Percentiles rank a stretch among this genome's conserved stretches.
Conservation (phyloP, 2,329 filamentous ascomycete species). For the Phoma sp. region DNA sequence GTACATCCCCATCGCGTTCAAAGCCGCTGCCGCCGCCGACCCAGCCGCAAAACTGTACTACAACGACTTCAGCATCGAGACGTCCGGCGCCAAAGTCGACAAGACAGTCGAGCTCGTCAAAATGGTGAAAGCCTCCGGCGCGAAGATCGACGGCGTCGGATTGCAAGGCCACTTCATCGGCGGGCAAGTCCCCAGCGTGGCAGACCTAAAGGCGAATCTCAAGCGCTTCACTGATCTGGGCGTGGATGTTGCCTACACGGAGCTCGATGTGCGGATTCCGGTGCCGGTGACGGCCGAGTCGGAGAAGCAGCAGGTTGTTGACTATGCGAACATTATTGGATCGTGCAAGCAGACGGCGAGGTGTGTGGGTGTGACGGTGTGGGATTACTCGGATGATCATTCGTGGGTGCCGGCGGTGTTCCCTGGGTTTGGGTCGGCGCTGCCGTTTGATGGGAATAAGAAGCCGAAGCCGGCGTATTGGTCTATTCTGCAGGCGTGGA, state of each 20-base stretch:
- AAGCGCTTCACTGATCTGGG: slow-evolving; percentile 59
- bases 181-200: slow-evolving; percentile 58
- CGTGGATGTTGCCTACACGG: slow-evolving; percentile 67
- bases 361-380: slow-evolving; percentile 52
- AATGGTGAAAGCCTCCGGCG: slow-evolving; percentile 46
- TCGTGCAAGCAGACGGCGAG: slow-evolving; percentile 47
- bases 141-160: slow-evolving; percentile 67
- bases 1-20: slow-evolving; percentile 67
- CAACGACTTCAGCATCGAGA: slow-evolving; percentile 71
- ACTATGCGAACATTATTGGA: slow-evolving; percentile 52
- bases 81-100: slow-evolving; percentile 56
- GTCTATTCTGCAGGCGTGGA: no score
- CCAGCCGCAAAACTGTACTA: slow-evolving; percentile 67
- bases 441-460: slow-evolving; percentile 38
- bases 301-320: slow-evolving; percentile 56
- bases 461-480: slow-evolving; percentile 48
- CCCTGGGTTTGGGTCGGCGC: slow-evolving; percentile 47
- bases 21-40: slow-evolving; percentile 62
- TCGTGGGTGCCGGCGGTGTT: slow-evolving; percentile 50
- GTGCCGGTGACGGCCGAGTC: slow-evolving; percentile 56
- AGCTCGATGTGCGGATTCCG: slow-evolving; percentile 64
- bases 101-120: slow-evolving; percentile 44
- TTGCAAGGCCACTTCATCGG: slow-evolving; percentile 68
- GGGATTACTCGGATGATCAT: slow-evolving; percentile 53
- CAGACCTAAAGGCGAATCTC: slow-evolving; percentile 56